Conservation (phyloP, 148 eudicot species). For the Pouteria glomerata region DNA sequence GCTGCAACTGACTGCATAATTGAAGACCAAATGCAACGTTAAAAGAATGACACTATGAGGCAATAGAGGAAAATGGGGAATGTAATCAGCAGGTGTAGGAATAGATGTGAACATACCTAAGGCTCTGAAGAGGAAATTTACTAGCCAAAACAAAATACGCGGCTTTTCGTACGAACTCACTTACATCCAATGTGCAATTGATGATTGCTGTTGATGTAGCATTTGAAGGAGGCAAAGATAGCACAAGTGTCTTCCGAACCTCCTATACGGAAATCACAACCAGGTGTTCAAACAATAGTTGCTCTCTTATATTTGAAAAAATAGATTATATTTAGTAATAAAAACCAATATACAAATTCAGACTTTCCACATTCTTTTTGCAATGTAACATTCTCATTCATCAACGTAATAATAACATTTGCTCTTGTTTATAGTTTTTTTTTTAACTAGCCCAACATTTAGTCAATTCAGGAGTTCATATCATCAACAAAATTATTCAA, state of each 20-base stretch:
- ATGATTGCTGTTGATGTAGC: constrained; percentile 62
- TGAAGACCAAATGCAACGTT: neutral
- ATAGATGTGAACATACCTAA: constrained; percentile 45
- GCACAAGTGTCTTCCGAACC: constrained; percentile 73
- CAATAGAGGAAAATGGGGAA: neutral
- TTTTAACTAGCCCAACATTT: too few species aligned
- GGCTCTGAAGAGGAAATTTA: constrained; percentile 94
- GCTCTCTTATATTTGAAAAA: neutral
- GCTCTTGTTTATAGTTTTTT: too few species aligned
- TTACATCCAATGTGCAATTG: constrained; percentile 84
- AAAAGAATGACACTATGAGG: neutral
- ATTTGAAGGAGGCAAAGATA: constrained; percentile 78
- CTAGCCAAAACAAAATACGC: constrained; percentile 81
- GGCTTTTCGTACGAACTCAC: constrained; percentile 85
- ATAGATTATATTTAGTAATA: neutral
- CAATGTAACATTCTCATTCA: neutral
- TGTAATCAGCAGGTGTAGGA: neutral
- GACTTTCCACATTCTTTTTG: neutral
- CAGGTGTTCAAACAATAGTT: neutral
- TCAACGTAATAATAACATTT: too few species aligned
- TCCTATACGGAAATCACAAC: constrained; percentile 49
- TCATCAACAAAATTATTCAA: neutral
- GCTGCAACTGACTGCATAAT: neutral
- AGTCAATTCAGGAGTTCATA: neutral
- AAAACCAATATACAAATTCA: neutral